Evolutionary conservation across 208 protist genomes (phyloP), one percentile per base, ranked within the genome.

Genomic region (Crithidia expoeki): DNA sequence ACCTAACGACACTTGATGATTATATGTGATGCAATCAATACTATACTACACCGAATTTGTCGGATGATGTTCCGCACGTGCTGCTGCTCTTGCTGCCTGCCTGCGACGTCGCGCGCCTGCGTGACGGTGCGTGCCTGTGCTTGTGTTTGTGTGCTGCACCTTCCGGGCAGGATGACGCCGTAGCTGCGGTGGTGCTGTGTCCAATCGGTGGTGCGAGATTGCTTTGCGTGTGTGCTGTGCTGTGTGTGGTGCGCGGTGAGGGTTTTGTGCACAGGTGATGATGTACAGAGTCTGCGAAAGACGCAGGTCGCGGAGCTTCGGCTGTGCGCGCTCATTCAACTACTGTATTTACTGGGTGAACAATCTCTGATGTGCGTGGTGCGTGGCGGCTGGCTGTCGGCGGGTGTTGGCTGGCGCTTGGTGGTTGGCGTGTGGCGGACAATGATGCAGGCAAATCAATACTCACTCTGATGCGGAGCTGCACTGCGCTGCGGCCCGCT

Each of bases 391-490:
- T 60, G 55, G 4, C 12, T 4, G 17, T 60, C 34, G 14, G 17
- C n/a, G 34, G n/a, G 23, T 27, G 38, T 44, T 7, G 10, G 38
- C 14, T 7, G 25, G 49, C 32, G 49, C 19, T 3, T 25, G 6
- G 6, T 53, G 47, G n/a, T n/a, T 40, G 28, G 5, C 30, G 17
- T 33, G 36, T 40, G 36, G 57, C 17, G 59, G 21, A 46, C 57
- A 38, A 61, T 84, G 79, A 84, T 84, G 79, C 52, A 70, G 42
- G 80, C 53, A 73, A 74, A 79, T 84, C 74, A 84, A 84, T 77
- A 84, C 72, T 84, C 74, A 80, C 79, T 79, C 79, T 72, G 73
- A 84, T 28, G 57, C 40, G 65, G 52, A 56, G 52, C 42, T 25
- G 63, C 68, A 63, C 58, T 55, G 58, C 58, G 55, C 68, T 57